Base-by-base conservation (phyloP, 257 asterid genomes). In the Forsythia viridissima region DNA sequence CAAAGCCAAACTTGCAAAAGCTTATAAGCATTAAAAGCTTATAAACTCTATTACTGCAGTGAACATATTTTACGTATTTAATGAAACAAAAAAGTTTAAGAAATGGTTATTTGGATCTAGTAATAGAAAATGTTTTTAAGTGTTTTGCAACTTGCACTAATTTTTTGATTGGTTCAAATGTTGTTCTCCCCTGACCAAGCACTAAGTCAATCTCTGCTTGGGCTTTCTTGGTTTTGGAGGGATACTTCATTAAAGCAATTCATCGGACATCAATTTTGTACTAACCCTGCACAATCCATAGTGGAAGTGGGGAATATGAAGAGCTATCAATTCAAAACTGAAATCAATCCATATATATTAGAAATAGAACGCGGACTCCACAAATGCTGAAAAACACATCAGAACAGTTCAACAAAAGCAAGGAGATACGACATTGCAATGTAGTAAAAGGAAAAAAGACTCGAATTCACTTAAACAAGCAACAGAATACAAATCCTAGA, bases 211-310 rank as follows among this genome's bases (percentile, higher is more conserved):
- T 87, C 86, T 95, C 98, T 8, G 86, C 89, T 85, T 95, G 98
- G 38, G 97, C 99, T 89, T 89, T 95, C 90, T 84, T 92, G 97
- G 93, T 90, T 83, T 93, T 95, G 71, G 86, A 82, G 6, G 99
- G 98, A 86, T 91, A 77, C 99, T 94, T 90, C 87, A 85, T 80
- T 70, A 80, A 15, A 76, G 39, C 74, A 57, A 79, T 61, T 71
- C 13, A 71, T 39, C 30, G 79, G 57, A 76, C 74, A 85, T 41
- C 24, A 75, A 55, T 39, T 30, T 69, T 44, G 51, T 57, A 48
- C 80, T 71, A 21, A 73, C 38, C 77, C 48, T 42, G 80, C 30
- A 72, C 11, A 85, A 24, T 55, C 61, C 70, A 30, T 37, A 46
- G 70, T 40, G 44, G 10, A 73, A 77, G n/a, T 40, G 68, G n/a